These are phyloP conservation scores for Tilletia setariae DNA, from an alignment of 1,284 basidiomycete genomes.

Conservation along the genomic window DNA sequence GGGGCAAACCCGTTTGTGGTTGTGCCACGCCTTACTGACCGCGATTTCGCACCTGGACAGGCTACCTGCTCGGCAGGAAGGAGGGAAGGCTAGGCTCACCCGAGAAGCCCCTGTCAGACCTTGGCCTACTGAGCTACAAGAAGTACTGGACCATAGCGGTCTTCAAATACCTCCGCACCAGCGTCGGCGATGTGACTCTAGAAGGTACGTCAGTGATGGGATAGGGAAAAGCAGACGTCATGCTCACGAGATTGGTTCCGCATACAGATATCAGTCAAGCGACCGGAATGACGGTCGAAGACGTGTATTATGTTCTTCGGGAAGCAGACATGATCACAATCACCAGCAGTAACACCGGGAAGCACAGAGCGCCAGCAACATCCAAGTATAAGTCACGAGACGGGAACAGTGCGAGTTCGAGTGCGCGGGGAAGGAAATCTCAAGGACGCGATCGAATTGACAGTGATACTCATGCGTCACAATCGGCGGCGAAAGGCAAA, in stretches of 20 bases:
- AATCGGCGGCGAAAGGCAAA: conserved; percentile 40
- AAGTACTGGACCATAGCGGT: conserved; percentile 94
- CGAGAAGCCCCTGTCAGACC: conserved; percentile 93
- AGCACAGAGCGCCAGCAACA: conserved; percentile 35
- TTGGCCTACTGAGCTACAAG: conserved; percentile 85
- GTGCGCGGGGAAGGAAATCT: conserved; percentile 3
- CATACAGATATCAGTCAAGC: conserved; percentile 72
- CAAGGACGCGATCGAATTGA: conserved; percentile 61
- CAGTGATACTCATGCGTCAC: conserved; percentile 59
- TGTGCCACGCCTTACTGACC: not conserved
- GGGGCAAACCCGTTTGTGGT: not conserved
- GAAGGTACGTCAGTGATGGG: conserved; percentile 71
- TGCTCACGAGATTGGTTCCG: conserved; percentile 3
- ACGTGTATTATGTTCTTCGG: conserved; percentile 74
- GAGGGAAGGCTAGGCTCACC: conserved; percentile 93
- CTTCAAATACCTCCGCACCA: conserved; percentile 71
- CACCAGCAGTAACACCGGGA: conserved; percentile 37
- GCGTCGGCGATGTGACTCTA: conserved; percentile 65
- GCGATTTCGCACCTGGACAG: conserved; percentile 57
- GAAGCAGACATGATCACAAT: conserved; percentile 74
- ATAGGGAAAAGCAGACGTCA: not conserved
- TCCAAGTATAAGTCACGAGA: conserved; percentile 37
- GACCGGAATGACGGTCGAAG: conserved; percentile 88
- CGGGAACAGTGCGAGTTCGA: conserved; percentile 15
- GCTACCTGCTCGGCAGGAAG: conserved; percentile 93